Conservation (phyloP, 148 eudicot genomes). For the Amaranthus cruentus region DNA sequence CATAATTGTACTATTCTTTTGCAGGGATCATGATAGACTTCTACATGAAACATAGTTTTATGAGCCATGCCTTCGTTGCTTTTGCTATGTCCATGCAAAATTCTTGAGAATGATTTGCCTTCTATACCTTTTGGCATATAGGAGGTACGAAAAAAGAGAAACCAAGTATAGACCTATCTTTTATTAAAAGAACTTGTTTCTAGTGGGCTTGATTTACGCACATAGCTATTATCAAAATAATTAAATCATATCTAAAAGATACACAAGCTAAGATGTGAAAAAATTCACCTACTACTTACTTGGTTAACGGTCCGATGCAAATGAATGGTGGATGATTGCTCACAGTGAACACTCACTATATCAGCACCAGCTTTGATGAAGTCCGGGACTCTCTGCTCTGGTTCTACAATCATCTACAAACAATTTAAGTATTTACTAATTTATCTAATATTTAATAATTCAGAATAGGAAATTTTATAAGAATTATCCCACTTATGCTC, state of each 20-base stretch:
- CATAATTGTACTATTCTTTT: neutral
- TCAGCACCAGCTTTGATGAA: slow-evolving; percentile 99
- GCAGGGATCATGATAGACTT: too few species aligned
- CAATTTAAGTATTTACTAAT: slow-evolving; percentile 19
- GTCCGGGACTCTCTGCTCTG: slow-evolving; percentile 90
- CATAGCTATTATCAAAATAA: neutral
- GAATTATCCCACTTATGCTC: too few species aligned
- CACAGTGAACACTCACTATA: slow-evolving; percentile 93
- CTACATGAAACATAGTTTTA: neutral
- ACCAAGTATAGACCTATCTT: neutral
- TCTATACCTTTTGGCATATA: too few species aligned
- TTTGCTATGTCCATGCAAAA: neutral
- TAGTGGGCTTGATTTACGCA: neutral
- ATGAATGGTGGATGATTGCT: slow-evolving; percentile 95
- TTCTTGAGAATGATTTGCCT: neutral
- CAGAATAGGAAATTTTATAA: neutral
- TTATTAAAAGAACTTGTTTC: neutral
- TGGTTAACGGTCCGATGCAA: slow-evolving; percentile 84
- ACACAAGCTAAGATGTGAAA: slow-evolving; percentile 2
- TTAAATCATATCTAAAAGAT: neutral
- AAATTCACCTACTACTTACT: slow-evolving; percentile 38
- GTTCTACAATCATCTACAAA: slow-evolving; percentile 96
- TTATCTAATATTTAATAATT: slow-evolving; percentile 11
- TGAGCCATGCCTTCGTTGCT: neutral
- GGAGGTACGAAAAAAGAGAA: too few species aligned